A percentile compares a stretch with the other conserved stretches of the same genome.
Evolutionary conservation across 371 early-diverging fungal species (phyloP).

Genomic region (Haplosporangium sp.): DNA sequence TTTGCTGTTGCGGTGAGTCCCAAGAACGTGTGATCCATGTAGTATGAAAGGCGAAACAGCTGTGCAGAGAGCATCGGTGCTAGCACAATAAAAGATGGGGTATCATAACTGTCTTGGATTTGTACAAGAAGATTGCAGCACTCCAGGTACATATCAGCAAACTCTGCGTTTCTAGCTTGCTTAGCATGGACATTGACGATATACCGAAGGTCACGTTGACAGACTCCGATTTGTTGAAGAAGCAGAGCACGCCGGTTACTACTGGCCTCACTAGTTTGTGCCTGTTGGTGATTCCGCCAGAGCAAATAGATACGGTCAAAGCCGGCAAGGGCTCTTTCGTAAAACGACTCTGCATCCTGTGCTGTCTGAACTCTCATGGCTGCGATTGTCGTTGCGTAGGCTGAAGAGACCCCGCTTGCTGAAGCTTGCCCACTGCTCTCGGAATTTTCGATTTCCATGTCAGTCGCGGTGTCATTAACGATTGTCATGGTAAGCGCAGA

Average conservation of each 20-base stretch:
- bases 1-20: conserved; percentile 60
- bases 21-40: conserved; percentile 73
- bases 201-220: conserved; percentile 60
- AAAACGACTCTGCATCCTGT: conserved; percentile 49
- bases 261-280: not conserved
- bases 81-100: conserved; percentile 58
- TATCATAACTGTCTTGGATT: conserved; percentile 59
- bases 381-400: conserved; percentile 46
- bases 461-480: conserved; percentile 2
- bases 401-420: conserved; percentile 22
- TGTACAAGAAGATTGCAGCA: conserved; percentile 58
- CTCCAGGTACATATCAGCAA: conserved; percentile 64
- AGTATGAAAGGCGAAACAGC: conserved; percentile 63
- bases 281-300: conserved; percentile 12
- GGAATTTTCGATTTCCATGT: conserved; percentile 11
- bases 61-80: conserved; percentile 60
- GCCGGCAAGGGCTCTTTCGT: conserved; percentile 24
- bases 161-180: conserved; percentile 59
- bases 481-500: conserved; percentile 51
- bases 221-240: conserved; percentile 35
- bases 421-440: not conserved
- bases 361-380: conserved; percentile 49
- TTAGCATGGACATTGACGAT: conserved; percentile 59
- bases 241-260: conserved; percentile 18
- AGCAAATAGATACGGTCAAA: conserved; percentile 32